Evolutionary conservation across 345 rosid genomes (phyloP), one percentile per base, ranked within the genome.

Genomic region (Erysimum cheiranthoides): DNA sequence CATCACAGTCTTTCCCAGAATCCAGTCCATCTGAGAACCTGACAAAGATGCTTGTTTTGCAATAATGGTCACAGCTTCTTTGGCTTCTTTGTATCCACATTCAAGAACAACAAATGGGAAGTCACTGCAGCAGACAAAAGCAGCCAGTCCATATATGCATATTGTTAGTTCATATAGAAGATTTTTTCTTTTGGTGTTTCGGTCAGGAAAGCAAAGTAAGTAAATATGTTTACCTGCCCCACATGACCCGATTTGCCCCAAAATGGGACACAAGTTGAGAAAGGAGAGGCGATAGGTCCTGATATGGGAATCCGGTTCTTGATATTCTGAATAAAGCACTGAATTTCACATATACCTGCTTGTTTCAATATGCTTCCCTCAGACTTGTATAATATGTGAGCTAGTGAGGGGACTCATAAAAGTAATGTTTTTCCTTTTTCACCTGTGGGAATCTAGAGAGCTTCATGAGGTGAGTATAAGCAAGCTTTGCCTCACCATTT

Each of bases 281-380:
- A 21, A 94, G 85, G 72, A 78, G 82, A 46, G 81, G 77, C 1
- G 86, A 68, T 53, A 92, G 80, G 75, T 94, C 96, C 64, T 77
- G 79, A 50, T 85, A 90, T 0, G 98, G 98, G 76, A 75, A 86
- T 9, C 88, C 45, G 63, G 49, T 78, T 81, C 90, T 90, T 21
- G 97, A 94, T 73, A 92, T 79, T 81, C 96, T 83, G 85, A 91
- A 92, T 49, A 92, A 81, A 70, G 96, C 97, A 63, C 97, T 92
- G 85, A 90, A 84, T 74, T 94, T 94, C 8, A 92, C 82, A 73
- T 92, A 85, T 12, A 94, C 93, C 98, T 92, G 85, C 32, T 54
- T 34, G 61, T 50, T 32, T 49, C 34, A 70, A 68, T 25, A 59
- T 52, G 39, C 18, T 66, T 59, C 58, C 5, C 3, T 78, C 73